A percentile compares a stretch with the other conserved stretches of the same genome.
These are phyloP conservation scores for Botrytis cinerea DNA, from an alignment of 2,329 filamentous ascomycete genomes.

Conservation along the genomic window DNA sequence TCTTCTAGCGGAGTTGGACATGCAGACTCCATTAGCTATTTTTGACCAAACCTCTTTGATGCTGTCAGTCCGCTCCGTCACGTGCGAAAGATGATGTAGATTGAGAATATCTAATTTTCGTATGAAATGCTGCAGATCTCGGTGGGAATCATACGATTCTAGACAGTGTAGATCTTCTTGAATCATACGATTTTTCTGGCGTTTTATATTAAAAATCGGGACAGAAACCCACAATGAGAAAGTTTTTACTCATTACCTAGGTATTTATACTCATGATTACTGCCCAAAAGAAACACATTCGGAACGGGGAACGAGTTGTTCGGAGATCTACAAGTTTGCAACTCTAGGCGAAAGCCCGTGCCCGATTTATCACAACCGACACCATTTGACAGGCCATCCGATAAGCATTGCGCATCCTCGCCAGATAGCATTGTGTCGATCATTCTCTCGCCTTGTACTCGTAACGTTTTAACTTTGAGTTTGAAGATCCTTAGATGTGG, in stretches of 20 bases:
- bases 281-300: slow-evolving; percentile 1
- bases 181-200: slow-evolving; percentile 12
- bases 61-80: neutral
- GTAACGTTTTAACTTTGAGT: neutral
- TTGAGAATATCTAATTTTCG: neutral
- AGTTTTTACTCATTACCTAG: slow-evolving; percentile 25
- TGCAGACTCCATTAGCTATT: neutral
- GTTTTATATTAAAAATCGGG: slow-evolving; percentile 21
- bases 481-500: slow-evolving; percentile 18
- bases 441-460: slow-evolving; percentile 13
- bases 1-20: neutral
- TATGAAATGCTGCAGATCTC: neutral
- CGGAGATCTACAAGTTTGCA: slow-evolving; percentile 11
- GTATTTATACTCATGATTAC: slow-evolving; percentile 13
- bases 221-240: slow-evolving; percentile 26
- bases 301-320: slow-evolving; percentile 7
- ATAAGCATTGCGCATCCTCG: slow-evolving; percentile 4
- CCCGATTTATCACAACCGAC: slow-evolving; percentile 19
- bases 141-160: neutral
- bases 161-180: slow-evolving; percentile 6
- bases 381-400: slow-evolving; percentile 6
- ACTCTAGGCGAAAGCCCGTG: slow-evolving; percentile 15
- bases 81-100: neutral
- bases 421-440: slow-evolving; percentile 15
- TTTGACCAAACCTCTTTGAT: neutral